A percentile compares a stretch with the other conserved stretches of the same genome.
phyloP scores from a whole-genome alignment of 169 alveolate genomes.

The Eimeria maxima region DNA sequence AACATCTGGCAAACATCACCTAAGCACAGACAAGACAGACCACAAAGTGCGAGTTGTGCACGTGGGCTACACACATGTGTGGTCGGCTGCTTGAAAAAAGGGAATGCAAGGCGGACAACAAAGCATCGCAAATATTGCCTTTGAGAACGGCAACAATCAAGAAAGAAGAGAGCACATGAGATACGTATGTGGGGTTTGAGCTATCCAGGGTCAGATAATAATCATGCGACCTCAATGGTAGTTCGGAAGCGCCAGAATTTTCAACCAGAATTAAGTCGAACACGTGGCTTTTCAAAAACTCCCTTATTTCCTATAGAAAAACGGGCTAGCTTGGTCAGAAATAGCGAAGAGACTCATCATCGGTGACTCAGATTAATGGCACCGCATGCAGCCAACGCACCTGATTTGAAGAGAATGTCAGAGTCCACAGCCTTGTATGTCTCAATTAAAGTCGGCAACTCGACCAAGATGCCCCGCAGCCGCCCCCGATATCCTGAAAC shows the following conservation, averaged over 20 bases:
- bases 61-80: not conserved
- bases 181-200: not conserved
- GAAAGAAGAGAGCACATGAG: not conserved
- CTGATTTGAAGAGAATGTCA: slow-evolving; percentile 91
- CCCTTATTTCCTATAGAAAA: not conserved
- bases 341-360: not conserved
- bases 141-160: not conserved
- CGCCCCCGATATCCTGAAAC: slow-evolving; percentile 77
- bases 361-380: not conserved
- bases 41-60: not conserved
- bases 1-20: slow-evolving; percentile 88
- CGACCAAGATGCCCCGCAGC: slow-evolving; percentile 89
- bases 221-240: not conserved
- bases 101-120: not conserved
- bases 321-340: not conserved
- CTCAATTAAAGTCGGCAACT: slow-evolving; percentile 92
- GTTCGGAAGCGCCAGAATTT: not conserved
- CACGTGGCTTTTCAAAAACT: not conserved
- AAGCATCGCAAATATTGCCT: not conserved
- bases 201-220: not conserved
- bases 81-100: no score
- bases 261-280: not conserved
- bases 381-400: slow-evolving; percentile 24
- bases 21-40: slow-evolving; percentile 19
- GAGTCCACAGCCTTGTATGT: slow-evolving; percentile 92